Conservation (phyloP, 2,329 filamentous ascomycete genomes). For the Rhexocercosporidium sp. region DNA sequence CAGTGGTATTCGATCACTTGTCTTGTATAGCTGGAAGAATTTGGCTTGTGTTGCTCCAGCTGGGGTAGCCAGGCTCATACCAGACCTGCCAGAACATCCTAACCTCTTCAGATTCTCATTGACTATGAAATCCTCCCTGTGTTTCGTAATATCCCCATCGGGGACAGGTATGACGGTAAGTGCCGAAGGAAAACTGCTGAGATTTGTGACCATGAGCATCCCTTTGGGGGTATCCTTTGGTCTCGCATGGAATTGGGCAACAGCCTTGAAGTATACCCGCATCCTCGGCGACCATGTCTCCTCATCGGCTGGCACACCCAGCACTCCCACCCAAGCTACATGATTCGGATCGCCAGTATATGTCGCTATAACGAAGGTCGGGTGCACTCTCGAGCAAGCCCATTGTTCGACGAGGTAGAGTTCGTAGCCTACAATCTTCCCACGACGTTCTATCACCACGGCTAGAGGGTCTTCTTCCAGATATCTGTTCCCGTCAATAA, state of each 20-base stretch:
- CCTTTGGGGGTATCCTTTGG: slow-evolving; percentile 83
- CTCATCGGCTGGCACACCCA: slow-evolving; percentile 83
- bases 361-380: slow-evolving; percentile 89
- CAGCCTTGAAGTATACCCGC: slow-evolving; percentile 82
- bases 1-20: slow-evolving; percentile 80
- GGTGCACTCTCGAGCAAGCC: slow-evolving; percentile 89
- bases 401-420: slow-evolving; percentile 96
- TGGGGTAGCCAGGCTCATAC: slow-evolving; percentile 79
- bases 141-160: slow-evolving; percentile 80
- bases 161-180: slow-evolving; percentile 91
- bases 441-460: slow-evolving; percentile 73
- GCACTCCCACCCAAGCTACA: slow-evolving; percentile 76
- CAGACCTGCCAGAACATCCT: slow-evolving; percentile 88
- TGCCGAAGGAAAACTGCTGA: slow-evolving; percentile 89
- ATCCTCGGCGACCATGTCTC: slow-evolving; percentile 78
- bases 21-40: slow-evolving; percentile 89
- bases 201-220: slow-evolving; percentile 90
- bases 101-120: slow-evolving; percentile 93
- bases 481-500: slow-evolving; percentile 56
- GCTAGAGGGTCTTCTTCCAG: slow-evolving; percentile 85
- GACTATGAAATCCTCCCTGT: slow-evolving; percentile 85
- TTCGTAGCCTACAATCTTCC: slow-evolving; percentile 81
- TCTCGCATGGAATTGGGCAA: slow-evolving; percentile 84
- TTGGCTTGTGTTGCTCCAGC: slow-evolving; percentile 85
- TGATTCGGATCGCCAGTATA: slow-evolving; percentile 88